Evolutionary conservation across 352 stramenopile genomes (phyloP), one percentile per base, ranked within the genome.

Genomic region (Thalassiosira exigua): DNA sequence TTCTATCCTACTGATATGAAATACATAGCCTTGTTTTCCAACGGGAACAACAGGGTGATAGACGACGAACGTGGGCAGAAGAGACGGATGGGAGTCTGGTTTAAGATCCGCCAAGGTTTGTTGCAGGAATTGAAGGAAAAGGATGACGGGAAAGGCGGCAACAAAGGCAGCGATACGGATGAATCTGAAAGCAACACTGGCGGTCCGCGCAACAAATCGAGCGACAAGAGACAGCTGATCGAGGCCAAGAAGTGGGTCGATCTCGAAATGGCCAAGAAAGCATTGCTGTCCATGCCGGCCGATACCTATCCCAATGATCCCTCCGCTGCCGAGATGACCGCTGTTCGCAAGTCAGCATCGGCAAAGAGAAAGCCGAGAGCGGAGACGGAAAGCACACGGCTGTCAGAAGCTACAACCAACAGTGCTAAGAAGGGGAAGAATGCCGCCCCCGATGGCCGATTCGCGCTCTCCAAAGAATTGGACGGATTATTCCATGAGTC

Each of bases 1-100:
- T 84, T 89, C 69, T 90, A 83, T 74, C 84, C 85, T 3, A 76
- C 86, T 12, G 67, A 88, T 69, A 67, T 76, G 19, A 91, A 89
- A 51, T 92, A 92, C 46, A 84, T 90, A 51, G 65, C 86, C 27
- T 61, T 92, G 21, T 92, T 89, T 68, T 54, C 57, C 19, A 76
- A 82, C 64, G 78, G 76, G 41, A 80, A 50, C 27, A 32, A 54
- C 22, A 46, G 65, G 33, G 48, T 77, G 21, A 32, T 79, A 4
- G 69, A 82, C 66, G 56, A 73, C 46, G 52, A 70, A 32, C 60
- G 36, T 17, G 69, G 22, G 30, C 56, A 58, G 39, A 70, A 75
- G 29, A 59, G 62, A 26, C 33, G 65, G 19, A 62, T 24, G 59
- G 62, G 51, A 30, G 53, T 79, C 12, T 81, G 78, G 70, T 46